These are phyloP conservation scores for Buddleja alternifolia DNA, from an alignment of 257 asterid species.

Conservation along the genomic window DNA sequence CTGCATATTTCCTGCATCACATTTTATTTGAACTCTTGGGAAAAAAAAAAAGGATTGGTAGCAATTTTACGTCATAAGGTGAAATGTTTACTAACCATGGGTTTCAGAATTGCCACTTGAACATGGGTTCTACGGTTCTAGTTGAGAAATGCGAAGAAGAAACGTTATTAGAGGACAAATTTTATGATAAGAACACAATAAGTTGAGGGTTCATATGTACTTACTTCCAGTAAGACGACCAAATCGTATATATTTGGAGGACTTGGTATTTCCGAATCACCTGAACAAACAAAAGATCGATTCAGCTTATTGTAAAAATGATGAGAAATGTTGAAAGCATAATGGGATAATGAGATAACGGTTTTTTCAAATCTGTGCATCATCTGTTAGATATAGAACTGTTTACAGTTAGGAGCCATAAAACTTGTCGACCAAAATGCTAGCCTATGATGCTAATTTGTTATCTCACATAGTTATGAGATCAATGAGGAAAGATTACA, in stretches of 20 bases:
- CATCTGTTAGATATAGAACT: no score
- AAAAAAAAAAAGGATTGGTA: slow-evolving; percentile 12
- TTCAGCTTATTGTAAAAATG: background rate
- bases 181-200: background rate
- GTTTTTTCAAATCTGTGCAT: background rate
- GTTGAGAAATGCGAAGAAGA: slow-evolving; percentile 27
- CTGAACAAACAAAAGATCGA: slow-evolving; percentile 42
- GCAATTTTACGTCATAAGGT: background rate
- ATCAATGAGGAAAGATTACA: slow-evolving; percentile 6
- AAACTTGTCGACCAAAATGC: no score
- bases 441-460: background rate
- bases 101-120: slow-evolving; percentile 40
- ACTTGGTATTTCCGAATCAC: slow-evolving; percentile 43
- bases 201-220: slow-evolving; percentile 26
- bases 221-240: slow-evolving; percentile 63
- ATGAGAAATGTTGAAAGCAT: slow-evolving; percentile 13
- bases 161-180: slow-evolving; percentile 23
- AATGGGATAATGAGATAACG: slow-evolving; percentile 5
- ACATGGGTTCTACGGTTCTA: slow-evolving; percentile 40
- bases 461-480: background rate
- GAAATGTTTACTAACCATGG: slow-evolving; percentile 52
- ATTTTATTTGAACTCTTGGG: slow-evolving; percentile 6
- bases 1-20: slow-evolving; percentile 52
- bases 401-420: background rate
- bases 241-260: slow-evolving; percentile 86